Conservation (phyloP, 441 rosid species). For the Arabidopsis lyrata region DNA sequence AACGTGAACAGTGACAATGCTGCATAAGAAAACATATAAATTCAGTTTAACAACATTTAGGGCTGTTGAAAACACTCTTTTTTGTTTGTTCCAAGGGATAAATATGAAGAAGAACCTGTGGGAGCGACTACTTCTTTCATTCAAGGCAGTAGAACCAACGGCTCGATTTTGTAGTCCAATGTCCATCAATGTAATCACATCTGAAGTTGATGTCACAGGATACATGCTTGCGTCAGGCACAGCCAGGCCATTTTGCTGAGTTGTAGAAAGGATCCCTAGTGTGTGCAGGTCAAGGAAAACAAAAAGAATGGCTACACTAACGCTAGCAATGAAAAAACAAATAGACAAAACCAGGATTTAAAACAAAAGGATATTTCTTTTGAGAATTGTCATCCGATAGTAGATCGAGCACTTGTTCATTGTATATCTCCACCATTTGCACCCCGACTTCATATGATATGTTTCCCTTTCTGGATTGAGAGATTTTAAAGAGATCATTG, state of each 20-base stretch:
- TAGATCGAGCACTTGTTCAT: slow-evolving; percentile 75
- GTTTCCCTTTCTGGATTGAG: slow-evolving; percentile 58
- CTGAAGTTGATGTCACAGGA: slow-evolving; percentile 59
- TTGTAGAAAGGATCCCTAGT: slow-evolving; percentile 54
- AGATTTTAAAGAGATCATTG: slow-evolving; percentile 60
- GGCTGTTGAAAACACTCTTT: slow-evolving; percentile 3
- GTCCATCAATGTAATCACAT: slow-evolving; percentile 63
- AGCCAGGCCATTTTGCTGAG: slow-evolving; percentile 61
- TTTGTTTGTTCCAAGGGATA: neutral
- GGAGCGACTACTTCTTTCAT: slow-evolving; percentile 78
- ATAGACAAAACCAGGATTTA: neutral
- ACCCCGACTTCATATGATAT: slow-evolving; percentile 65
- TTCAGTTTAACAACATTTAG: slow-evolving; percentile 13
- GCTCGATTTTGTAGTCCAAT: slow-evolving; percentile 65
- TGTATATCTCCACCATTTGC: slow-evolving; percentile 80
- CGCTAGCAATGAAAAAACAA: neutral
- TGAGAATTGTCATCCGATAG: slow-evolving; percentile 55
- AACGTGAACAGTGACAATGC: slow-evolving; percentile 68
- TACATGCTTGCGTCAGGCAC: slow-evolving; percentile 78
- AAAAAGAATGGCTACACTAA: slow-evolving; percentile 21
- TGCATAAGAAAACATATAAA: slow-evolving; percentile 37
- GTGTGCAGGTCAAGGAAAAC: slow-evolving; percentile 62
- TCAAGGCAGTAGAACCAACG: slow-evolving; percentile 61
- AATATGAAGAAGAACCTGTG: slow-evolving; percentile 54
- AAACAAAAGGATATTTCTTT: slow-evolving; percentile 69